Evolutionary conservation across 345 rosid genomes (phyloP).

Genomic region (Camelina hispida): DNA sequence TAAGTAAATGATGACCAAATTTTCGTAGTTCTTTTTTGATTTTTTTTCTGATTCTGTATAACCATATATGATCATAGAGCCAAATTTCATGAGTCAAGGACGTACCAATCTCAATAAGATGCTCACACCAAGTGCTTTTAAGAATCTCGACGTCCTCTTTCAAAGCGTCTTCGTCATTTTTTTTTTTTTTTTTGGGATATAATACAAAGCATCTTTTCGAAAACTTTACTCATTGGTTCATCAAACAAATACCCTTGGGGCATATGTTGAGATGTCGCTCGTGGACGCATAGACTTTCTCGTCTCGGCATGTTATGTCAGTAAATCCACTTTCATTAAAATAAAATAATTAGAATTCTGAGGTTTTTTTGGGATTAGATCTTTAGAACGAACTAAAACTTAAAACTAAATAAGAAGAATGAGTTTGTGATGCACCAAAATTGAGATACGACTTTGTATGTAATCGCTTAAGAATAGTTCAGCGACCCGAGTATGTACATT

Average conservation of each 20-base stretch:
- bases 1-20: neutral
- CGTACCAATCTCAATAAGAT: slow-evolving; percentile 14
- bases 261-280: slow-evolving; percentile 28
- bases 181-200: neutral
- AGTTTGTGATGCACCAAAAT: slow-evolving; percentile 1
- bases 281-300: slow-evolving; percentile 5
- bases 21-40: neutral
- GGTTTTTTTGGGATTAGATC: neutral
- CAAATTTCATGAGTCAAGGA: neutral
- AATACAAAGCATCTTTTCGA: slow-evolving; percentile 11
- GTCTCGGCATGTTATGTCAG: neutral
- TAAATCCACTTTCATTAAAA: neutral
- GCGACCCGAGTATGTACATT: no score
- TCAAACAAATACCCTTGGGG: slow-evolving; percentile 12
- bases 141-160: slow-evolving; percentile 14
- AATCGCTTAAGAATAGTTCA: neutral
- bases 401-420: neutral
- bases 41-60: neutral
- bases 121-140: slow-evolving; percentile 22
- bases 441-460: neutral
- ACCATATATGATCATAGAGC: neutral
- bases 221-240: slow-evolving; percentile 6
- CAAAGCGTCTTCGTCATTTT: neutral
- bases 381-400: neutral
- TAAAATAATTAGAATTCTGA: neutral